phyloP scores from a whole-genome alignment of 371 early-diverging fungal genomes.

The Saksenaea oblongispora region DNA sequence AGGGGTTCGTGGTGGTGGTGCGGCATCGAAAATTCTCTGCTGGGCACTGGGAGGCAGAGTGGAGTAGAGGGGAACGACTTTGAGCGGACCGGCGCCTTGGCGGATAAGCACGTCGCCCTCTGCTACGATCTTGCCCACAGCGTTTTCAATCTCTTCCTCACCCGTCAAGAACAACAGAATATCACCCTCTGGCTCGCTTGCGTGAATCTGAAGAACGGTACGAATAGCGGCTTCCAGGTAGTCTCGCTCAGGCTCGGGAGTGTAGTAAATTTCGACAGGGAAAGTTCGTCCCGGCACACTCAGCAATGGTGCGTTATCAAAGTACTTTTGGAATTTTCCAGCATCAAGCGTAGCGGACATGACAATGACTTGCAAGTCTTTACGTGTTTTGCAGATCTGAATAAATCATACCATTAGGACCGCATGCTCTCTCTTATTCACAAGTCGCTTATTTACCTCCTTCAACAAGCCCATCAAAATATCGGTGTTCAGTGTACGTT shows the following conservation, averaged over 20 bases:
- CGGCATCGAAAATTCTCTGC: slow-evolving; percentile 87
- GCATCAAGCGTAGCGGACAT: slow-evolving; percentile 95
- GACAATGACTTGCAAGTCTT: slow-evolving; percentile 80
- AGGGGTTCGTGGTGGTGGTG: slow-evolving; percentile 75
- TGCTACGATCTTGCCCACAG: slow-evolving; percentile 69
- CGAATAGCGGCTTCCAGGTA: slow-evolving; percentile 87
- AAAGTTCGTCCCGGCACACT: slow-evolving; percentile 87
- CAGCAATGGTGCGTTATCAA: slow-evolving; percentile 71
- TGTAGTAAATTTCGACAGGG: slow-evolving; percentile 91
- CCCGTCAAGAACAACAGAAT: slow-evolving; percentile 92
- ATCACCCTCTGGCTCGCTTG: slow-evolving; percentile 84
- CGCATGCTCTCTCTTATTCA: not conserved
- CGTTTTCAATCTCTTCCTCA: slow-evolving; percentile 94
- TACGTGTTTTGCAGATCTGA: slow-evolving; percentile 53
- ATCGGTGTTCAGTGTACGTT: slow-evolving; percentile 94
- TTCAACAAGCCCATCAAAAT: slow-evolving; percentile 96
- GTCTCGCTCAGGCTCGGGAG: slow-evolving; percentile 85
- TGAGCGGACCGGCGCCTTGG: slow-evolving; percentile 67
- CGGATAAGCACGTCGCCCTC: slow-evolving; percentile 67
- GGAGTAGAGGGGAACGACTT: slow-evolving; percentile 91
- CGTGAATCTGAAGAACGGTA: slow-evolving; percentile 85
- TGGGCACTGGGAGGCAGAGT: slow-evolving; percentile 91
- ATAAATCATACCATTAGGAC: slow-evolving; percentile 1
- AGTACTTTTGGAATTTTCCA: slow-evolving; percentile 87
- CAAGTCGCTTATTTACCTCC: slow-evolving; percentile 44